These are phyloP conservation scores for Solanum hybrid DNA, from an alignment of 305 asterid species.

Conservation along the genomic window DNA sequence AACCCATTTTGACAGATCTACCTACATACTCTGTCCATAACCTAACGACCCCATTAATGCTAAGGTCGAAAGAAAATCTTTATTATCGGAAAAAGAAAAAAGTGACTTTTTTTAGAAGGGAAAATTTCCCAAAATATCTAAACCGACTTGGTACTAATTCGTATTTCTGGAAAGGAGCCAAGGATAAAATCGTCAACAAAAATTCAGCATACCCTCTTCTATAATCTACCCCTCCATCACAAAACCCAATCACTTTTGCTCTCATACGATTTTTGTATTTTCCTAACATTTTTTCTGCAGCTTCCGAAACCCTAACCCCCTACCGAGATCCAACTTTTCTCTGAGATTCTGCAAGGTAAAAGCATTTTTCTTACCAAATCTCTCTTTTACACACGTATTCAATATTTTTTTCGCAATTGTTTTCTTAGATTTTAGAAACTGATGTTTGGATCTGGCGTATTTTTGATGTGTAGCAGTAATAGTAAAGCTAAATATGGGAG, in stretches of 20 bases:
- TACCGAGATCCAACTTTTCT: background rate
- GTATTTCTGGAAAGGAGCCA: background rate
- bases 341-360: background rate
- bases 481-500: slow-evolving; percentile 43
- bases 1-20: too few species aligned
- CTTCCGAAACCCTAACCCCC: background rate
- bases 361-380: background rate
- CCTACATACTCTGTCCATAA: background rate
- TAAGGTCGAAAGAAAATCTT: background rate
- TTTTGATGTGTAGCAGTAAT: slow-evolving; percentile 14
- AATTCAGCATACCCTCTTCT: background rate
- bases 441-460: slow-evolving; percentile 30
- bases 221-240: background rate
- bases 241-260: background rate
- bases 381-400: background rate
- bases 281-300: background rate
- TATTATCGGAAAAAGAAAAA: background rate
- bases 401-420: background rate
- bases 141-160: background rate
- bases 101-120: background rate
- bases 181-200: background rate
- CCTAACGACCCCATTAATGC: background rate
- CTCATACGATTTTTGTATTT: background rate
- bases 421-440: background rate
- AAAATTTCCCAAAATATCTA: too few species aligned